A percentile compares a stretch with the other conserved stretches of the same genome.
Conservation (phyloP, 208 protist genomes). For the Leishmania tropica region DNA sequence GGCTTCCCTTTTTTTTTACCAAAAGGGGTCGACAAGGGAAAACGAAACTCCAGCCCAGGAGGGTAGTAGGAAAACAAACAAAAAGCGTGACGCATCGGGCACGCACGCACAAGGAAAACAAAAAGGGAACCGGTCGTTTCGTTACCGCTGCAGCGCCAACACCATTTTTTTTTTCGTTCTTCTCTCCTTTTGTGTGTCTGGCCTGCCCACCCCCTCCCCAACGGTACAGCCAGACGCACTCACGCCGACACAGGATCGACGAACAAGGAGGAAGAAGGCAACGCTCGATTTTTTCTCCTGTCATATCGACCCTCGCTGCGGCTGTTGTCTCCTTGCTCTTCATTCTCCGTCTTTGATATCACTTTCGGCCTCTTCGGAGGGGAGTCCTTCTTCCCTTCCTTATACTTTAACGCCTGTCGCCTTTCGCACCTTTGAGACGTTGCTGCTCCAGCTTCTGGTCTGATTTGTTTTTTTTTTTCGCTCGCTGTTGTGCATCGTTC, state of each 20-base stretch:
- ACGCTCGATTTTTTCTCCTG: neutral
- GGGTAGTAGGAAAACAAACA: too few relatives aligned
- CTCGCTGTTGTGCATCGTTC: neutral
- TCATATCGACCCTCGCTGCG: neutral
- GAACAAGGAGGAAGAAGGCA: neutral
- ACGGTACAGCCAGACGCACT: neutral
- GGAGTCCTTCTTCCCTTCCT: too few relatives aligned
- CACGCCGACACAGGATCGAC: neutral
- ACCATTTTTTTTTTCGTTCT: neutral
- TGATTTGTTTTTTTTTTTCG: neutral
- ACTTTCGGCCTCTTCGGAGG: neutral
- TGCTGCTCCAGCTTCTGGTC: neutral
- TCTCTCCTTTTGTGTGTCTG: neutral
- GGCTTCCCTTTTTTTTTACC: too few relatives aligned
- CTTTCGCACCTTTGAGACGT: neutral
- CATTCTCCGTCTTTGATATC: neutral
- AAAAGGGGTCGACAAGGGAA: too few relatives aligned
- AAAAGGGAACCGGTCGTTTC: neutral
- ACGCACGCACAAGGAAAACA: neutral
- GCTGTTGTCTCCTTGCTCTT: neutral
- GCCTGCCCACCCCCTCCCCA: neutral
- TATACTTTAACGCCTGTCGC: neutral
- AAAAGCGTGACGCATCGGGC: too few relatives aligned
- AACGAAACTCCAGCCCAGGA: too few relatives aligned
- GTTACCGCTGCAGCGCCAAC: neutral